These are phyloP conservation scores for Cystobasidium tubakii DNA, from an alignment of 768 basidiomycete species.

Conservation along the genomic window DNA sequence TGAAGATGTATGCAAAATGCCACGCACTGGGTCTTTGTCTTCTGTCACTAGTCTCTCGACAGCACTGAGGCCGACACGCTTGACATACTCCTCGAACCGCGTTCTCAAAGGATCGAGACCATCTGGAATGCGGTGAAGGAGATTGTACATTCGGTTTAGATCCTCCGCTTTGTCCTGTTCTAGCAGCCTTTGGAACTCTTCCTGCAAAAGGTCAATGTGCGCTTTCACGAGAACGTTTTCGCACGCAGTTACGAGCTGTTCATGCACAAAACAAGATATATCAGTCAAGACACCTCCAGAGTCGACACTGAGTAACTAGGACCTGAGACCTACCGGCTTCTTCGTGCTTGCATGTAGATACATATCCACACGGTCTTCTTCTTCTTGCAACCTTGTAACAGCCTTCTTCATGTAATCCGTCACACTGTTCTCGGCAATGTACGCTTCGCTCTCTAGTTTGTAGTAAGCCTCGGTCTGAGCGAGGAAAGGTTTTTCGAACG, in stretches of 20 bases:
- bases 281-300: slow-evolving; percentile 36
- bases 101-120: slow-evolving; percentile 84
- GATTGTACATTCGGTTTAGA: slow-evolving; percentile 84
- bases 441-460: slow-evolving; percentile 81
- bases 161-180: slow-evolving; percentile 94
- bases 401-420: slow-evolving; percentile 94
- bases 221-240: slow-evolving; percentile 86
- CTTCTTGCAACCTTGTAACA: slow-evolving; percentile 83
- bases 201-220: slow-evolving; percentile 78
- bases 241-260: slow-evolving; percentile 56
- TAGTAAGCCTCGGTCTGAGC: slow-evolving; percentile 84
- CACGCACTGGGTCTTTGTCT: slow-evolving; percentile 55
- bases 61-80: slow-evolving; percentile 74
- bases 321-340: slow-evolving; percentile 55
- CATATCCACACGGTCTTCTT: slow-evolving; percentile 88
- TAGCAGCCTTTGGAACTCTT: slow-evolving; percentile 79
- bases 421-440: slow-evolving; percentile 78
- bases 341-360: slow-evolving; percentile 85
- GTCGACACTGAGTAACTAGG: too few relatives aligned
- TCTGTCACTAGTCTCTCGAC: slow-evolving; percentile 65
- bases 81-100: slow-evolving; percentile 92
- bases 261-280: slow-evolving; percentile 25
- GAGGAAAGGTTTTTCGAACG: slow-evolving; percentile 85
- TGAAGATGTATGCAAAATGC: background rate
- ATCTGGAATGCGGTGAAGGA: slow-evolving; percentile 82